Evolutionary conservation across 495 filamentous ascomycete species (phyloP).

Genomic region (Neohortaea acidophila): DNA sequence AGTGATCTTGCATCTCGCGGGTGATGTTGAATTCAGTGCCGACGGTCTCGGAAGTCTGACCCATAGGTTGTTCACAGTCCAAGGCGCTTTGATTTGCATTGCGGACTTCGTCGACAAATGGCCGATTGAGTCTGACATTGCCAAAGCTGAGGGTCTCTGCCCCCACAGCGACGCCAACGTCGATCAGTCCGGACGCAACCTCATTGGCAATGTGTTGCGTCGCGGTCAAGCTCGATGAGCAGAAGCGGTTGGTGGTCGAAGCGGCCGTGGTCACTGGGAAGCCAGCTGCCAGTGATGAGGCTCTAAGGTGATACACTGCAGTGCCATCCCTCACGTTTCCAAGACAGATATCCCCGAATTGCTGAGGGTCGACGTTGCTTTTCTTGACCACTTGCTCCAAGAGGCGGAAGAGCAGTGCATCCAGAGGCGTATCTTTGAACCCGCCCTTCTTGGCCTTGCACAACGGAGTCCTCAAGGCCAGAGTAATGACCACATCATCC

Average conservation of each 20-base stretch:
- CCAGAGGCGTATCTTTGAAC: conserved; percentile 17
- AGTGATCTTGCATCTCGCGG: conserved; percentile 15
- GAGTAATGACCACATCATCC: conserved; percentile 20
- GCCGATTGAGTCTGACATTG: conserved; percentile 45
- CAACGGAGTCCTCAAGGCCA: conserved; percentile 18
- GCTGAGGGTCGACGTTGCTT: conserved; percentile 6
- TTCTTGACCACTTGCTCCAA: conserved; percentile 6
- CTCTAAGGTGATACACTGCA: not conserved
- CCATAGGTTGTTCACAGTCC: conserved; percentile 20
- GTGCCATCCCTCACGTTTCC: conserved; percentile 16
- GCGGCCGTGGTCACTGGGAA: conserved; percentile 54
- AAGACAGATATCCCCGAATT: conserved; percentile 19
- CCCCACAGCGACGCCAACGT: conserved; percentile 60
- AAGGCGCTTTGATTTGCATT: conserved; percentile 21
- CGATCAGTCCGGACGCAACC: conserved; percentile 51
- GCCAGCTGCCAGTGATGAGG: conserved; percentile 24
- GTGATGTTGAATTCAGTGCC: conserved; percentile 16
- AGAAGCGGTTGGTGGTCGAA: conserved; percentile 69
- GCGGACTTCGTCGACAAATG: conserved; percentile 63
- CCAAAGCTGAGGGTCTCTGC: conserved; percentile 39
- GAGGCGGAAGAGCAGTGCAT: conserved; percentile 2
- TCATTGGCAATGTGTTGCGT: conserved; percentile 51
- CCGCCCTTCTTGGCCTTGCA: conserved; percentile 18
- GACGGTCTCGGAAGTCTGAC: conserved; percentile 20
- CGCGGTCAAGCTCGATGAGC: conserved; percentile 56